A percentile compares a stretch with the other conserved stretches of the same genome.
Conservation (phyloP, 1,139 yeast genomes). For the Sugiyamaella castrensis region DNA sequence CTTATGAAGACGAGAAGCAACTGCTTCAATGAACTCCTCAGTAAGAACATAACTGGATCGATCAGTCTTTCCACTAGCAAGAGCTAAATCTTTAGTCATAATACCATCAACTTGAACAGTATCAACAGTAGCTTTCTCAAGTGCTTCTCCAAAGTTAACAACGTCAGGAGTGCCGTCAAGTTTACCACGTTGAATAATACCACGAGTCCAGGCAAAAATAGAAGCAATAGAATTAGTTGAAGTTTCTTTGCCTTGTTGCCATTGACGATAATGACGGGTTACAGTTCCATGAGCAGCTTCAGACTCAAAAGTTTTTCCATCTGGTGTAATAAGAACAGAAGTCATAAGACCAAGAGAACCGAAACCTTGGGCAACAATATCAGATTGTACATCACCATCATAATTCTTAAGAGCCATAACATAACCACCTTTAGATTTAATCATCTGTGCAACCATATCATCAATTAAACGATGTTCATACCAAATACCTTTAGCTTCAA, state of each 20-base stretch:
- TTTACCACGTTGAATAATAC: conserved; percentile 85
- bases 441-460: conserved; percentile 98
- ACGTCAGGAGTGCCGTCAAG: conserved; percentile 85
- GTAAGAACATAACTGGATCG: conserved; percentile 73
- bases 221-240: conserved; percentile 99
- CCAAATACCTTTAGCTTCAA: conserved; percentile 80
- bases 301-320: conserved; percentile 91
- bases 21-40: conserved; percentile 86
- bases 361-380: conserved; percentile 95
- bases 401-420: conserved; percentile 94
- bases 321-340: conserved; percentile 88
- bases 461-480: conserved; percentile 95
- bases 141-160: conserved; percentile 66
- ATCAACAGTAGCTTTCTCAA: conserved; percentile 81
- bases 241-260: conserved; percentile 93
- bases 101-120: conserved; percentile 81
- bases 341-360: conserved; percentile 97
- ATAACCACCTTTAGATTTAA: conserved; percentile 91
- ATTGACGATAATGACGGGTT: conserved; percentile 92
- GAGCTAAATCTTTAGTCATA: conserved; percentile 95
- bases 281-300: conserved; percentile 99
- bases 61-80: conserved; percentile 81
- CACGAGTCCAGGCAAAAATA: conserved; percentile 95
- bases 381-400: conserved; percentile 97
- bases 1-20: conserved; percentile 49